These are phyloP conservation scores for Jatropha podagrica DNA, from an alignment of 441 rosid species.

Conservation along the genomic window DNA sequence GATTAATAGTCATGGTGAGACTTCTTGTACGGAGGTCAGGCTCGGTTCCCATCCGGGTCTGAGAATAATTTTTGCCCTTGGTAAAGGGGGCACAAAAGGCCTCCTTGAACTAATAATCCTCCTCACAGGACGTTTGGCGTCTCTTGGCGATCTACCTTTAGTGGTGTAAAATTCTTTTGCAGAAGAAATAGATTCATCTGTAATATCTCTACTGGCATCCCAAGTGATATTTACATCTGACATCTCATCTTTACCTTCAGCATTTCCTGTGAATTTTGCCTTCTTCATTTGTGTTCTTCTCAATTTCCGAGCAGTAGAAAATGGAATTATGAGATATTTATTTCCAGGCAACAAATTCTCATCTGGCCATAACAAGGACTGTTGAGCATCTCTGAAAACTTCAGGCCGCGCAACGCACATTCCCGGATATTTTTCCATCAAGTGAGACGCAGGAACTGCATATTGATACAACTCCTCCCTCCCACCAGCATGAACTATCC, in stretches of 20 bases:
- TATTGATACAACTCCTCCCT: slow-evolving; percentile 43
- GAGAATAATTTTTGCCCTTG: slow-evolving; percentile 22
- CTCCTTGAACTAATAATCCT: slow-evolving; percentile 36
- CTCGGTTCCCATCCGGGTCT: slow-evolving; percentile 54
- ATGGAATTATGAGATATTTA: slow-evolving; percentile 51
- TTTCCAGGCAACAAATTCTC: slow-evolving; percentile 51
- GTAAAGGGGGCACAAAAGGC: slow-evolving; percentile 59
- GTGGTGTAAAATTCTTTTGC: slow-evolving; percentile 54
- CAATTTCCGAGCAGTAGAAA: slow-evolving; percentile 46
- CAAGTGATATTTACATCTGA: slow-evolving; percentile 41
- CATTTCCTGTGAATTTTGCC: slow-evolving; percentile 19
- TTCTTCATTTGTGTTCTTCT: slow-evolving; percentile 32
- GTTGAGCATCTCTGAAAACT: slow-evolving; percentile 48
- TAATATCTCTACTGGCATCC: slow-evolving; percentile 29
- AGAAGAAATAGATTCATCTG: slow-evolving; percentile 37
- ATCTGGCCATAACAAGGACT: slow-evolving; percentile 45
- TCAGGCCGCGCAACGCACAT: slow-evolving; percentile 55
- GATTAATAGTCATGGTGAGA: slow-evolving; percentile 42
- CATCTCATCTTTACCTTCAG: slow-evolving; percentile 20
- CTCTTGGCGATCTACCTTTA: slow-evolving; percentile 25
- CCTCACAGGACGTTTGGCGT: slow-evolving; percentile 13
- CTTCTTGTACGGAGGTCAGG: slow-evolving; percentile 53
- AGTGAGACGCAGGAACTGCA: slow-evolving; percentile 42
- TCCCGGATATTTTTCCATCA: slow-evolving; percentile 61
- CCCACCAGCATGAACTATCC: slow-evolving; percentile 65